Base-by-base conservation (phyloP, 805 yeast genomes). In the Candida suzukii region DNA sequence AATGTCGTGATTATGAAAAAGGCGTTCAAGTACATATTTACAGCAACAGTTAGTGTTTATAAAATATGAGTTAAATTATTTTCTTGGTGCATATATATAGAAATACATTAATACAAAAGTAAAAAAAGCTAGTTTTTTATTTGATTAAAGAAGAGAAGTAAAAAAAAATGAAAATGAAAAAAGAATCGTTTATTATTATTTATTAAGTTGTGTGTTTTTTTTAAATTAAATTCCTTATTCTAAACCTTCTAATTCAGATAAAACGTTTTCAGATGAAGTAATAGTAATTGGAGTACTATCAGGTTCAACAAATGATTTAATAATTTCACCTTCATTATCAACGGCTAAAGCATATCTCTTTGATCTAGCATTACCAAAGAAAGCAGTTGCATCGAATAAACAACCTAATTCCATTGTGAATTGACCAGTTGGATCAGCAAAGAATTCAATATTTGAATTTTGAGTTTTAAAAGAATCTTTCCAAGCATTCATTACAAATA, bases 401-500 rank as follows among this genome's bases (percentile, higher is more conserved):
- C 81, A 66, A 47, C 77, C 93, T 56, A 83, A 68, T 18, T 74
- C 76, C 41, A 68, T 68, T 46, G 83, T 74, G 57, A 88, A 85
- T 39, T 77, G 81, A 21, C 83, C 95, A 41, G 67, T 62, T n/a
- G 93, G 81, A 61, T 88, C 96, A 33, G 95, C 87, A 48, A 88
- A 68, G 58, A 83, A 75, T 10, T 51, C 48, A 22, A 56, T 47
- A 35, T 47, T 47, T 4, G 49, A 38, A 22, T 35, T 35, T n/a
- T 9, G 5, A 25, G 12, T n/a, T 16, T 17, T 24, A n/a, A 73
- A 54, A 18, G 65, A 54, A 42, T 78, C 73, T 35, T 75, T 77
- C 95, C 95, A 88, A 0, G 93, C 90, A 51, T 76, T 74, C 55
- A 80, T 76, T 38, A 88, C 96, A 60, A 88, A 88, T 3, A 93